A percentile compares a stretch with the other conserved stretches of the same genome.
Evolutionary conservation across 2,329 filamentous ascomycete species (phyloP).

Genomic region (Calonectria pteridis): DNA sequence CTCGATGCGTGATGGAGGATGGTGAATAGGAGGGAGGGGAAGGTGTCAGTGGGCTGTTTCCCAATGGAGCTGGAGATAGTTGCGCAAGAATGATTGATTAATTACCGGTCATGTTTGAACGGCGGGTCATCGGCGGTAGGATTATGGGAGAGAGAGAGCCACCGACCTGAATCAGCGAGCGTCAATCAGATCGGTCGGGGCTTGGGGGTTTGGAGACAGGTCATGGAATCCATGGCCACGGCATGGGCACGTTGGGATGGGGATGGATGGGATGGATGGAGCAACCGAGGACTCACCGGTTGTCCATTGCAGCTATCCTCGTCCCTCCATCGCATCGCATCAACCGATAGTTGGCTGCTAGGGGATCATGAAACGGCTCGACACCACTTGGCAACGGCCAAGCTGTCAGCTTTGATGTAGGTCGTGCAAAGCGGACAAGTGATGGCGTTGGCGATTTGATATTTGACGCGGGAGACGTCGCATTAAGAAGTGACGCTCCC

Average conservation of each 20-base stretch:
- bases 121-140: conserved; percentile 5
- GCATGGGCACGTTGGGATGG: background rate
- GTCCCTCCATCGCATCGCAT: background rate
- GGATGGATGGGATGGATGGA: conserved; percentile 4
- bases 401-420: conserved; percentile 25
- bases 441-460: conserved; percentile 13
- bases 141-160: background rate
- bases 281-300: conserved; percentile 20
- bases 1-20: conserved; percentile 14
- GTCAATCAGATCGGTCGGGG: conserved; percentile 16
- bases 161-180: conserved; percentile 7
- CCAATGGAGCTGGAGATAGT: conserved; percentile 9
- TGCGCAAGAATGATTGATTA: conserved; percentile 17
- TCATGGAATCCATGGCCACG: conserved; percentile 14
- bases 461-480: conserved; percentile 35
- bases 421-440: conserved; percentile 24
- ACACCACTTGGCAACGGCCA: conserved; percentile 18
- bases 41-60: conserved; percentile 15
- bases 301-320: conserved; percentile 12
- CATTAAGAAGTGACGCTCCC: conserved; percentile 39
- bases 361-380: conserved; percentile 25
- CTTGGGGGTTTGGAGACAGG: background rate
- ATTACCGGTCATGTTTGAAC: conserved; percentile 7
- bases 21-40: conserved; percentile 8
- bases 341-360: conserved; percentile 8